Evolutionary conservation across 495 filamentous ascomycete genomes (phyloP).

Genomic region (Hyaloscypha finlandica): DNA sequence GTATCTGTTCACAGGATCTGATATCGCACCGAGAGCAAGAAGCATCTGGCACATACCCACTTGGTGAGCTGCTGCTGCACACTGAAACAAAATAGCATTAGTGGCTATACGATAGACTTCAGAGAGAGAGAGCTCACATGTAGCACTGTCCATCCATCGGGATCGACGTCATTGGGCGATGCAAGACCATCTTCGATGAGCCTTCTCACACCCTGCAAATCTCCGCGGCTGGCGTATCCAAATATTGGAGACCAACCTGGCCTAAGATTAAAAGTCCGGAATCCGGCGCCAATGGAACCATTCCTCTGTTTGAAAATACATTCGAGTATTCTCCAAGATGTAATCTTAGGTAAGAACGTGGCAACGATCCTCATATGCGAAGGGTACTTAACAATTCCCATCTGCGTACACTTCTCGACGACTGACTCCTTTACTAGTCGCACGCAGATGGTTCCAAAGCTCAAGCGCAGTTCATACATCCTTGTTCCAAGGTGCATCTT

Average conservation of each 20-base stretch:
- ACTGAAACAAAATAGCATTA: neutral
- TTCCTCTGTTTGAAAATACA: neutral
- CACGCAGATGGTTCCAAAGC: neutral
- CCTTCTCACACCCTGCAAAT: neutral
- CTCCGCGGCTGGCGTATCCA: neutral
- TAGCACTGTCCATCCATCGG: neutral
- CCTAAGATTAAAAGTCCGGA: neutral
- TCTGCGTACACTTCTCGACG: too few relatives aligned
- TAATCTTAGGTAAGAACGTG: neutral
- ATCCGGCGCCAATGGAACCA: neutral
- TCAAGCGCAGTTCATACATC: neutral
- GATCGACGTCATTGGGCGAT: conserved; percentile 5
- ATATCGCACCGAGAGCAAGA: neutral
- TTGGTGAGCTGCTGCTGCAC: neutral
- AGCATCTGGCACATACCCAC: neutral
- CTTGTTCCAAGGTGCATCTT: neutral
- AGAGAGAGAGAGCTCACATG: neutral
- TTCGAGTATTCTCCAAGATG: neutral
- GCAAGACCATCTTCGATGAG: conserved; percentile 5
- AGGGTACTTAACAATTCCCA: too few relatives aligned
- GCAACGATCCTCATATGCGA: too few relatives aligned
- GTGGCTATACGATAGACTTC: neutral
- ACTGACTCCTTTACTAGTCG: neutral
- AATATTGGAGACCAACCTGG: neutral
- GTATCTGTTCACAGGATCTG: neutral